Evolutionary conservation across 176 grass and related monocot species (phyloP).

Genomic region (Carex littledalei): DNA sequence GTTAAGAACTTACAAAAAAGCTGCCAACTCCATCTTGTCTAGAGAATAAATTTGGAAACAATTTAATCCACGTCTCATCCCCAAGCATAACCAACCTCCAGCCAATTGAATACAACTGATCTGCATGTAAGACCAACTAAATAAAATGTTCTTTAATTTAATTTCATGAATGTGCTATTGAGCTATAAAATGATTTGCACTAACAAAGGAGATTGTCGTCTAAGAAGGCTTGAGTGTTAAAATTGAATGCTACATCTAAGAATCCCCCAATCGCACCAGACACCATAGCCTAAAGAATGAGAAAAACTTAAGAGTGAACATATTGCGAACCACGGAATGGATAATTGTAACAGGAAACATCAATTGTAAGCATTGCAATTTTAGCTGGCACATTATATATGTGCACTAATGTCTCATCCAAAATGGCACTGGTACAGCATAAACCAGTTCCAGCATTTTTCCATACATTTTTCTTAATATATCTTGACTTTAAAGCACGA

Average conservation of each 20-base stretch:
- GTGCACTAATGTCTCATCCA: background rate
- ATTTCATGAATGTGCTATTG: background rate
- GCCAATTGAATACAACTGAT: constrained; percentile 75
- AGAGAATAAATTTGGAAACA: constrained; percentile 78
- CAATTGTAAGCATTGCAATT: background rate
- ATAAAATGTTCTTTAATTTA: constrained; percentile 7
- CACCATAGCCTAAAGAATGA: constrained; percentile 64
- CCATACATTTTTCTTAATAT: background rate
- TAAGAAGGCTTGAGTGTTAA: constrained; percentile 87
- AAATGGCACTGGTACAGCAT: background rate
- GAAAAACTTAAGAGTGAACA: background rate
- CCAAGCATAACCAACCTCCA: constrained; percentile 86
- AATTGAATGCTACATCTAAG: constrained; percentile 94
- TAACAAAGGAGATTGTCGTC: constrained; percentile 95
- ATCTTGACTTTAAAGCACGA: background rate
- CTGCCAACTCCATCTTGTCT: constrained; percentile 96
- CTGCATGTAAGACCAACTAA: constrained; percentile 33
- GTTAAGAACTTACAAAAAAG: constrained; percentile 69
- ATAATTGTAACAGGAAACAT: background rate
- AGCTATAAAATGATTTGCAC: constrained; percentile 19
- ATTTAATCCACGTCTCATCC: constrained; percentile 98
- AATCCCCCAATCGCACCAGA: constrained; percentile 95
- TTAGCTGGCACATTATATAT: background rate
- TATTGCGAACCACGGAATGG: background rate
- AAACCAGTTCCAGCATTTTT: background rate